phyloP scores from a whole-genome alignment of 2,329 filamentous ascomycete species.

The Ophiostoma sp. region DNA sequence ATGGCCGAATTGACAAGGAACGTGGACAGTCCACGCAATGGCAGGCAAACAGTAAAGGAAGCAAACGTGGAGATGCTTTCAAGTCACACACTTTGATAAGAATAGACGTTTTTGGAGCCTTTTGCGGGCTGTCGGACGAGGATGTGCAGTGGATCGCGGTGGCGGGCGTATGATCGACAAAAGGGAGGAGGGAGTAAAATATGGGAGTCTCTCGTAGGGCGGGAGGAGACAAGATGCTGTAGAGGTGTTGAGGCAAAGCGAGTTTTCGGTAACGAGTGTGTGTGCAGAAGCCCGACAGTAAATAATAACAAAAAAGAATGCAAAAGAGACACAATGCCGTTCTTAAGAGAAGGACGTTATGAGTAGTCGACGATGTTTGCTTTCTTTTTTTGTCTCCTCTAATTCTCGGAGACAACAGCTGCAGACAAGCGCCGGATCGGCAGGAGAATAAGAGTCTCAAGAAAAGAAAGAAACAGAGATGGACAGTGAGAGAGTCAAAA shows the following conservation, averaged over 20 bases:
- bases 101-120: background rate
- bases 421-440: constrained; percentile 17
- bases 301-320: background rate
- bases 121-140: background rate
- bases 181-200: constrained; percentile 10
- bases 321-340: background rate
- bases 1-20: background rate
- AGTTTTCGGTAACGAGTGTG: constrained; percentile 5
- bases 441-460: background rate
- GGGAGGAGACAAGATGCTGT: background rate
- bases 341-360: background rate
- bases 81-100: background rate
- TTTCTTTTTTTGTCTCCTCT: background rate
- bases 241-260: background rate
- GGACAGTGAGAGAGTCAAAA: background rate
- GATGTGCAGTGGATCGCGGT: constrained; percentile 16
- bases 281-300: background rate
- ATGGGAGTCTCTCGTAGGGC: background rate
- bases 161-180: constrained; percentile 25
- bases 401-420: background rate
- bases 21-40: background rate
- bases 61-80: background rate
- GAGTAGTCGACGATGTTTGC: background rate
- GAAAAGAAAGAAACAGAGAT: background rate
- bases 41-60: background rate